Percentiles rank a stretch among this genome's conserved stretches.
These are phyloP conservation scores for Incumbomyces lentus DNA, from an alignment of 2,329 filamentous ascomycete species.

Conservation along the genomic window DNA sequence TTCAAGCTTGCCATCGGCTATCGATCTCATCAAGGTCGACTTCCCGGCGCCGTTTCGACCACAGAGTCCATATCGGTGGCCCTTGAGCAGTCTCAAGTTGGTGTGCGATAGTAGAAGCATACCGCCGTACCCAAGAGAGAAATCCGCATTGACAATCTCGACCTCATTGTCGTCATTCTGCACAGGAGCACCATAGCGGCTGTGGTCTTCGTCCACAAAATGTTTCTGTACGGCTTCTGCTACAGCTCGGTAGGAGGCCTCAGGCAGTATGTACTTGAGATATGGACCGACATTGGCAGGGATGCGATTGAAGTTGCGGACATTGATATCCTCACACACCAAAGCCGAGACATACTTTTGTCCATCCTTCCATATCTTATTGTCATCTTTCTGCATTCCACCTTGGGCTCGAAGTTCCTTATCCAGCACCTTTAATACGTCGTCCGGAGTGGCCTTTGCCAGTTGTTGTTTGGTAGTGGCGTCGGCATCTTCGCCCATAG, in stretches of 20 bases:
- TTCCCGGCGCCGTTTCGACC: constrained; percentile 96
- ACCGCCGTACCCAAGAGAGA: constrained; percentile 93
- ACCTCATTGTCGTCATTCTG: constrained; percentile 85
- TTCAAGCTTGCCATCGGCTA: constrained; percentile 89
- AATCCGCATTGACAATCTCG: constrained; percentile 95
- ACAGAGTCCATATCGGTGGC: constrained; percentile 92
- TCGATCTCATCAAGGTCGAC: constrained; percentile 97
- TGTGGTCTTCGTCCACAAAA: constrained; percentile 74
- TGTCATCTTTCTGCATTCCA: constrained; percentile 52
- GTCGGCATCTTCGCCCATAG: constrained; percentile 66
- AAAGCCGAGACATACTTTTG: constrained; percentile 70
- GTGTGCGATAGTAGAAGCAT: constrained; percentile 96
- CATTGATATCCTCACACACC: constrained; percentile 79
- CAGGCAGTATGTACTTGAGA: constrained; percentile 57
- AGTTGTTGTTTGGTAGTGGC: constrained; percentile 46
- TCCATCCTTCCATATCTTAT: constrained; percentile 52
- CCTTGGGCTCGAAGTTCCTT: constrained; percentile 62
- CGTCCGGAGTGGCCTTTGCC: constrained; percentile 57
- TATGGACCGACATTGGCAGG: constrained; percentile 61
- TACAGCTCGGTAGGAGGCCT: constrained; percentile 53
- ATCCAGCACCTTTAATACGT: constrained; percentile 66
- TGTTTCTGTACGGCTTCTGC: constrained; percentile 64
- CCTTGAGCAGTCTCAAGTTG: constrained; percentile 86
- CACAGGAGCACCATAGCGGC: constrained; percentile 72
- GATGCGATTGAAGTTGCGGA: constrained; percentile 67